These are phyloP conservation scores for Phytophthora pluvialis DNA, from an alignment of 352 stramenopile species.

Conservation along the genomic window DNA sequence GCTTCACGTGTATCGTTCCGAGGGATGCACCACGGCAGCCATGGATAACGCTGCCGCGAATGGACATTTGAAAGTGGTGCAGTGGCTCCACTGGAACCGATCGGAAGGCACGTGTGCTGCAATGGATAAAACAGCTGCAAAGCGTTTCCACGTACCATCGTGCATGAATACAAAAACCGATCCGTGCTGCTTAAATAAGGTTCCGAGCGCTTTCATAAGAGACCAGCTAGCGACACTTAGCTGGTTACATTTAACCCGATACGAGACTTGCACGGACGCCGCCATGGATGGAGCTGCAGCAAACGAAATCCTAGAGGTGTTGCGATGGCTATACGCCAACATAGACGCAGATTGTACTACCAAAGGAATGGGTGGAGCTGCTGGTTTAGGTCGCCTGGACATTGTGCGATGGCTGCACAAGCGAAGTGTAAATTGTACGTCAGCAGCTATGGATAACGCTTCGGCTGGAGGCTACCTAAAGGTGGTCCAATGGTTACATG, in stretches of 20 bases:
- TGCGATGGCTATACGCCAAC: slow-evolving; percentile 10
- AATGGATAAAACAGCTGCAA: neutral
- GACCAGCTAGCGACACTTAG: neutral
- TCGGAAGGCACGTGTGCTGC: neutral
- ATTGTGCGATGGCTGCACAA: neutral
- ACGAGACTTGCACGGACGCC: neutral
- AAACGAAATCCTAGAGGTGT: slow-evolving; percentile 3
- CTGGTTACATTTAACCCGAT: neutral
- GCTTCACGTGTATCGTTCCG: neutral
- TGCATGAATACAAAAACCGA: neutral
- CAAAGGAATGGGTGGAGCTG: neutral
- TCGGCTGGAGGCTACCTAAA: neutral
- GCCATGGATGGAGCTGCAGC: slow-evolving; percentile 7
- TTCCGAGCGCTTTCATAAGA: neutral
- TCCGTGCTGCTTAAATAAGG: neutral
- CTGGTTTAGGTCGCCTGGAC: neutral
- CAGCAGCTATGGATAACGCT: slow-evolving; percentile 1
- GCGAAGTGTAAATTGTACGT: neutral
- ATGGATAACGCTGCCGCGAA: neutral
- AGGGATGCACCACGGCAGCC: slow-evolving; percentile 4
- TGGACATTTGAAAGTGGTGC: neutral
- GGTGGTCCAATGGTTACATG: neutral
- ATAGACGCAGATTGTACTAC: neutral
- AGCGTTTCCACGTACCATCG: neutral
- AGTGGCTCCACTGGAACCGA: neutral